These are phyloP conservation scores for Pleomassaria siparia DNA, from an alignment of 2,329 filamentous ascomycete genomes.

Conservation along the genomic window DNA sequence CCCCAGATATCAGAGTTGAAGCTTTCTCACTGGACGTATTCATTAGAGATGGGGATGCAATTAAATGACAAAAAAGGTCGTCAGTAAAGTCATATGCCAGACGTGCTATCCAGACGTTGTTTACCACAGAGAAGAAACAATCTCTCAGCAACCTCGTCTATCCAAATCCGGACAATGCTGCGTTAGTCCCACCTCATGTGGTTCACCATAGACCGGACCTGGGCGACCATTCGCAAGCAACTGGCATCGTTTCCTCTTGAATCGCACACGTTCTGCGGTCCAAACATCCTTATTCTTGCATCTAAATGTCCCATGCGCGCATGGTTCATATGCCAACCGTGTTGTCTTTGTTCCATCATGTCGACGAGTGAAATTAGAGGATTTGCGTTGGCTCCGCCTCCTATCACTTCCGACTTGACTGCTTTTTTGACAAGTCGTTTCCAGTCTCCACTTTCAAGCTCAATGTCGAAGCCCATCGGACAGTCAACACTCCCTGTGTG, in stretches of 20 bases:
- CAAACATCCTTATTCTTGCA: slow-evolving; percentile 20
- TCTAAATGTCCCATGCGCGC: slow-evolving; percentile 18
- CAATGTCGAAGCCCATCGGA: slow-evolving; percentile 47
- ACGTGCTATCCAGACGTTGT: too few relatives aligned
- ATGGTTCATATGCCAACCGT: slow-evolving; percentile 42
- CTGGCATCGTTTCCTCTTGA: slow-evolving; percentile 5
- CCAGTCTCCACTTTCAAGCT: slow-evolving; percentile 50
- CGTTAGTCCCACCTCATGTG: slow-evolving; percentile 18
- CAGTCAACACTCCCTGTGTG: slow-evolving; percentile 48
- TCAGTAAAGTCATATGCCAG: too few relatives aligned
- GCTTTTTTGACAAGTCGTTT: slow-evolving; percentile 46
- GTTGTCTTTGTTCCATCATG: slow-evolving; percentile 46
- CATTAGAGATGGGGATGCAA: too few relatives aligned
- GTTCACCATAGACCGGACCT: slow-evolving; percentile 14
- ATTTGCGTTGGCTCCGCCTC: slow-evolving; percentile 31
- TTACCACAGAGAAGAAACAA: too few relatives aligned
- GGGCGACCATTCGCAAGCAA: slow-evolving; percentile 16
- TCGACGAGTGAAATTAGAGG: slow-evolving; percentile 40
- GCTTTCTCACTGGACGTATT: too few relatives aligned
- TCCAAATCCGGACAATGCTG: neutral
- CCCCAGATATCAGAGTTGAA: too few relatives aligned
- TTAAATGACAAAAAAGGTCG: too few relatives aligned
- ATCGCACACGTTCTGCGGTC: slow-evolving; percentile 8
- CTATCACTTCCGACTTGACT: slow-evolving; percentile 48
- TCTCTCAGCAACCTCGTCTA: too few relatives aligned